These are phyloP conservation scores for Sugiyamaella grinbergsii DNA, from an alignment of 1,139 yeast genomes.

Conservation along the genomic window DNA sequence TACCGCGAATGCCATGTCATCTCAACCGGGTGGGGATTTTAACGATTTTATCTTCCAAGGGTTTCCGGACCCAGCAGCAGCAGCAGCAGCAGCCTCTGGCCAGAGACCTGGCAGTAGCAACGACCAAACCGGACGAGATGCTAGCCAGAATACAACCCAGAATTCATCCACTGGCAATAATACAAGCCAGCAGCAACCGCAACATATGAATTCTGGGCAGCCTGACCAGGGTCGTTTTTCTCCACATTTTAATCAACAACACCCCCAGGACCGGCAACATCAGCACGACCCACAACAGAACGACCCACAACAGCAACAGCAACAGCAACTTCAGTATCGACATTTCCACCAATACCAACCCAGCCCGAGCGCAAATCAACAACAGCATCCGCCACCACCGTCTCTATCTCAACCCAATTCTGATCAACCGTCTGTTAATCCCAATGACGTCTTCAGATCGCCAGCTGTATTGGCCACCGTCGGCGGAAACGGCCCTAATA, in stretches of 20 bases:
- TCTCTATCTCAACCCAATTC: not conserved
- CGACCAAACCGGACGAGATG: not conserved
- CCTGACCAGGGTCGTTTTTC: slow-evolving; percentile 11
- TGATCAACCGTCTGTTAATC: slow-evolving; percentile 26
- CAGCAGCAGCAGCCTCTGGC: too few species aligned
- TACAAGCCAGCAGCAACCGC: slow-evolving; percentile 9
- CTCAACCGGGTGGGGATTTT: slow-evolving; percentile 22
- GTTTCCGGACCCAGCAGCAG: slow-evolving; percentile 4
- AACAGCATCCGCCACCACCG: slow-evolving; percentile 8
- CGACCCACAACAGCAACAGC: slow-evolving; percentile 14
- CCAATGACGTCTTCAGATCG: slow-evolving; percentile 34
- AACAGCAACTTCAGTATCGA: slow-evolving; percentile 17
- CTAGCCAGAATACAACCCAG: slow-evolving; percentile 14
- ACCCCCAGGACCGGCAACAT: slow-evolving; percentile 17
- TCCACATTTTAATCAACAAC: slow-evolving; percentile 19
- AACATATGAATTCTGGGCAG: not conserved
- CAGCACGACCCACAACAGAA: slow-evolving; percentile 1
- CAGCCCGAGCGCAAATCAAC: slow-evolving; percentile 11
- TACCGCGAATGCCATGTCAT: not conserved
- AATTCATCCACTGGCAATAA: too few species aligned
- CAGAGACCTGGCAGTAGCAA: not conserved
- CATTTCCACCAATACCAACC: slow-evolving; percentile 13
- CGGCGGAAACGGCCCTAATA: slow-evolving; percentile 13
- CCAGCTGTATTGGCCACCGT: slow-evolving; percentile 32
- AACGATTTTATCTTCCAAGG: slow-evolving; percentile 25